These are phyloP conservation scores for Didymellaceae sp. DNA, from an alignment of 2,329 filamentous ascomycete species.

Conservation along the genomic window DNA sequence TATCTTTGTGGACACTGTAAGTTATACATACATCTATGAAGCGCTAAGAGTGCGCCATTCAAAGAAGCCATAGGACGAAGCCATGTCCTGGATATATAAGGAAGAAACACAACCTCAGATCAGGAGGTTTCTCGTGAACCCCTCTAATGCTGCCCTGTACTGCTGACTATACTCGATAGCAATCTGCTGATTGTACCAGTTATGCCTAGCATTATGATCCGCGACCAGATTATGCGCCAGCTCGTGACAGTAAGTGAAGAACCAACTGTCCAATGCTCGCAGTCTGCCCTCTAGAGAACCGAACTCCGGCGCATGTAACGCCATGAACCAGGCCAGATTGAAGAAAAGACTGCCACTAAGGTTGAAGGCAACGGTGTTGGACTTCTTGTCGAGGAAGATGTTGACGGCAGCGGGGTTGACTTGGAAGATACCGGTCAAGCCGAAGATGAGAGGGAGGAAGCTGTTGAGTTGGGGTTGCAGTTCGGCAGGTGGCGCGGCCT, in stretches of 20 bases:
- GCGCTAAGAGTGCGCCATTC: no score
- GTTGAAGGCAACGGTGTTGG: slow-evolving; percentile 92
- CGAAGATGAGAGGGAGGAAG: slow-evolving; percentile 46
- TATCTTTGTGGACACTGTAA: no score
- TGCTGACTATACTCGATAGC: slow-evolving; percentile 46
- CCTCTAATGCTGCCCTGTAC: slow-evolving; percentile 35
- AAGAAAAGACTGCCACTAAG: slow-evolving; percentile 86
- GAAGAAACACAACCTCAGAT: no score
- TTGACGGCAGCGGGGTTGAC: slow-evolving; percentile 74
- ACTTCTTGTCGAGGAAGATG: slow-evolving; percentile 82
- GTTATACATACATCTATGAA: no score
- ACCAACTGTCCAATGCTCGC: slow-evolving; percentile 76
- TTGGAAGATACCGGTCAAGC: slow-evolving; percentile 61
- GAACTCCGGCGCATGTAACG: slow-evolving; percentile 65
- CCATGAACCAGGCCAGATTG: slow-evolving; percentile 85
- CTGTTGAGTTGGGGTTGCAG: slow-evolving; percentile 33
- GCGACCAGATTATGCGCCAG: slow-evolving; percentile 89
- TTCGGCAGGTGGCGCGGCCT: slow-evolving; percentile 35
- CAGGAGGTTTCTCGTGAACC: slow-evolving; percentile 31
- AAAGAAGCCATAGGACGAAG: no score
- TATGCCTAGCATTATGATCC: slow-evolving; percentile 62
- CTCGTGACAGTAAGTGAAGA: slow-evolving; percentile 94
- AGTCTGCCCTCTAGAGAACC: slow-evolving; percentile 47
- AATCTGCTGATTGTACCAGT: slow-evolving; percentile 49
- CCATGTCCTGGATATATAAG: no score